A percentile compares a stretch with the other conserved stretches of the same genome.
Conservation (phyloP, 1,284 basidiomycete genomes). For the Amylostereum chailletii region DNA sequence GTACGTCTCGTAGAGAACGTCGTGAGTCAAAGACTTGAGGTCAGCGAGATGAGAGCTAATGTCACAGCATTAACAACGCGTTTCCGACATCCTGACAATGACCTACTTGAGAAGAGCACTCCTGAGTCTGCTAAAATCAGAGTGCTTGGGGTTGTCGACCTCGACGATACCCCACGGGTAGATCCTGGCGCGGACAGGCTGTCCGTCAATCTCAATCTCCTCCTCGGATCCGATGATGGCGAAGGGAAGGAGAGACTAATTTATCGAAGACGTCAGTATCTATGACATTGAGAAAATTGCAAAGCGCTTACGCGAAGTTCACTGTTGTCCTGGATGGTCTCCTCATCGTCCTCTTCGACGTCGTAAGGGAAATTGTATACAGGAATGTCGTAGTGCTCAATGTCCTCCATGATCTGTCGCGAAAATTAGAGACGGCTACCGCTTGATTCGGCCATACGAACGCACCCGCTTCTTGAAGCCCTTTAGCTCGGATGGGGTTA, state of each 20-base stretch:
- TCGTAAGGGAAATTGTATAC: slow-evolving; percentile 99
- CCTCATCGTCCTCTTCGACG: slow-evolving; percentile 97
- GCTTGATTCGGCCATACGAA: slow-evolving; percentile 1
- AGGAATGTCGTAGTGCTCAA: slow-evolving; percentile 96
- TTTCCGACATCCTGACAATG: neutral
- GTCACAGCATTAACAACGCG: neutral
- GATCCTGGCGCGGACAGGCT: slow-evolving; percentile 84
- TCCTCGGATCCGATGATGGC: slow-evolving; percentile 97
- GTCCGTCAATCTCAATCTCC: slow-evolving; percentile 89
- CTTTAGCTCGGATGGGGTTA: slow-evolving; percentile 86
- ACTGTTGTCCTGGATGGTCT: slow-evolving; percentile 96
- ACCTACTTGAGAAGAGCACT: slow-evolving; percentile 82
- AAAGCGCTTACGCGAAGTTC: slow-evolving; percentile 66
- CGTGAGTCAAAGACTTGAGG: slow-evolving; percentile 92
- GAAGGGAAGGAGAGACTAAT: slow-evolving; percentile 84
- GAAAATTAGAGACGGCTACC: slow-evolving; percentile 6
- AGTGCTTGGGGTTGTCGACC: slow-evolving; percentile 98
- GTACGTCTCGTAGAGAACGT: slow-evolving; percentile 92
- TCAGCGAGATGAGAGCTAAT: slow-evolving; percentile 88
- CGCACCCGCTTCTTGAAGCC: slow-evolving; percentile 95
- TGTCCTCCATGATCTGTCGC: slow-evolving; percentile 96
- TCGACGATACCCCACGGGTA: slow-evolving; percentile 99
- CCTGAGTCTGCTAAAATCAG: slow-evolving; percentile 90
- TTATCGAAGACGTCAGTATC: neutral
- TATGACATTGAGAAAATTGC: slow-evolving; percentile 2